Base-by-base conservation (phyloP, 2,329 filamentous ascomycete species). In the Talaromyces sp. region DNA sequence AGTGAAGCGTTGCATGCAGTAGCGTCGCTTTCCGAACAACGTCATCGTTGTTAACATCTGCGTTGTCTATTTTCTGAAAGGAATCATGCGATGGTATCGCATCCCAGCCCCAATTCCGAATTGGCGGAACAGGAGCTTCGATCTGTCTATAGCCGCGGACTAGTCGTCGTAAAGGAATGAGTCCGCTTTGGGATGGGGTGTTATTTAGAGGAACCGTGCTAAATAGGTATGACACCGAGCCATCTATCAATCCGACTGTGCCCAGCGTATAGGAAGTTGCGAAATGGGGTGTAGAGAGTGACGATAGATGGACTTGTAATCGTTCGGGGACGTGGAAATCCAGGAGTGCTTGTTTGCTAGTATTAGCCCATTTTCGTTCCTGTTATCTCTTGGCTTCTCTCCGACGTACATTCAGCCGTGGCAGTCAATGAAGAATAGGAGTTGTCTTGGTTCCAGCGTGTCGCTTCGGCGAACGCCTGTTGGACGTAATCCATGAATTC, bases 401-500 rank as follows among this genome's bases (percentile, higher is more conserved):
- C 13, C 2, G 10, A 65, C 75, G 63, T 79, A 89, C 88, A 89
- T 78, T 91, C 84, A 50, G 90, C 85, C 3, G 91, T 95, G 59
- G 88, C 86, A 66, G 91, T 96, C 68, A 97, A 80, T 63, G 87
- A 85, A 65, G 89, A 87, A 77, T 97, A 97, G 61, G 89, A 94
- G 75, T 96, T 96, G 79, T 97, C 91, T 69, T 85, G 82, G 71
- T 92, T 89, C 92, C 92, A 97, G 72, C 88, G 84, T 46, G 91
- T 92, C 58, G 89, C 87, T 71, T 89, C 82, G 73, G 91, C 89
- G 77, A 96, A 97, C 68, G 90, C 89, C 77, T 88, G 84, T 77
- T 96, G 91, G 78, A 97, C 88, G 79, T 95, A 93, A 77, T 96
- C 91, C 90, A 97, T 96, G 80, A 96, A 97, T 77, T 92, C 88